Evolutionary conservation across 2,329 filamentous ascomycete genomes (phyloP).

Genomic region (Aureobasidium uvarum): DNA sequence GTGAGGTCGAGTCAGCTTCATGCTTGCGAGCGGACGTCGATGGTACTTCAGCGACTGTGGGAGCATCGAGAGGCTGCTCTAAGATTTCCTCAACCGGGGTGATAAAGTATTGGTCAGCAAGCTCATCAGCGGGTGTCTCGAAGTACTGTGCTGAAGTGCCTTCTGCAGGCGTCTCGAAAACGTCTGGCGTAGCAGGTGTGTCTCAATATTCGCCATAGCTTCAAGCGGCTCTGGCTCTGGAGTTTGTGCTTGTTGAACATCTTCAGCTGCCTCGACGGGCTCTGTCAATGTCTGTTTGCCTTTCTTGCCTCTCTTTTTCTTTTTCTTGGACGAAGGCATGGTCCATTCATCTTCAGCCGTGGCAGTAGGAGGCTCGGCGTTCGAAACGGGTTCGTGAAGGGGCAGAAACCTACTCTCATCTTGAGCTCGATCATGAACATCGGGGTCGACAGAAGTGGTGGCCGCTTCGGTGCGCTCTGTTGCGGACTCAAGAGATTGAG

Average conservation of each 20-base stretch:
- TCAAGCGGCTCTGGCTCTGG: not conserved
- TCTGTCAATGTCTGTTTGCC: slow-evolving; percentile 23
- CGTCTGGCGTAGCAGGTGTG: not conserved
- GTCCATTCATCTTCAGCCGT: slow-evolving; percentile 20
- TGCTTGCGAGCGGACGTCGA: not conserved
- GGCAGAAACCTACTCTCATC: not conserved
- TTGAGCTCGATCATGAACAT: not conserved
- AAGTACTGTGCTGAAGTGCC: not conserved
- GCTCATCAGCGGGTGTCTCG: not conserved
- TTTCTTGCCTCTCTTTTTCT: slow-evolving; percentile 35
- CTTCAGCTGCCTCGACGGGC: not conserved
- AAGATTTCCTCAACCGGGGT: not conserved
- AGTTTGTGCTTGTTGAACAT: not conserved
- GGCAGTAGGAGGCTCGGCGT: not conserved
- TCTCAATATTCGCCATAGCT: not conserved
- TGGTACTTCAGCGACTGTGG: not conserved
- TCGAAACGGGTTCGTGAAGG: not conserved
- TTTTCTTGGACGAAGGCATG: slow-evolving; percentile 28
- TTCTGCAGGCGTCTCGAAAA: slow-evolving; percentile 20
- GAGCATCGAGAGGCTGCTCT: not conserved
- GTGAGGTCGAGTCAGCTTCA: not conserved
- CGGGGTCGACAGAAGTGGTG: not conserved
- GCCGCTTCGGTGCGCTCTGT: not conserved
- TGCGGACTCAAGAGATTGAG: not conserved
- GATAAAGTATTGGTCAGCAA: not conserved